Evolutionary conservation across 2,329 filamentous ascomycete species (phyloP).

Genomic region (Uncinocarpus reesii): DNA sequence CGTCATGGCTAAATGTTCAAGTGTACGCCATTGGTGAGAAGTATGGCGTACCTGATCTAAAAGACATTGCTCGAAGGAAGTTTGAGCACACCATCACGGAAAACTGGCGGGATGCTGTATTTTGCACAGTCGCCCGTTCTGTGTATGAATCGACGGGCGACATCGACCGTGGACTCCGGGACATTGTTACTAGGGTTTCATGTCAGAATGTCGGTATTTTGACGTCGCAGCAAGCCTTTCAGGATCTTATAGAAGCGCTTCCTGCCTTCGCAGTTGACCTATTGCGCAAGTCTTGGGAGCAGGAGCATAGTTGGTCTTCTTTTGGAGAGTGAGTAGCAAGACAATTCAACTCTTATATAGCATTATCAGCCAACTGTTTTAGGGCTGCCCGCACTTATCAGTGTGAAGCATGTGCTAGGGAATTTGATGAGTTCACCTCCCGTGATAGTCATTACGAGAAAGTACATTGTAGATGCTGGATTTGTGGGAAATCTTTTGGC

Average conservation of each 20-base stretch:
- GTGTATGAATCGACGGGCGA: not conserved
- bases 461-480: no score
- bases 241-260: not conserved
- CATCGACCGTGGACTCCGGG: not conserved
- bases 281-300: not conserved
- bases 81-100: not conserved
- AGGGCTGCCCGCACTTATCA: no score
- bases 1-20: not conserved
- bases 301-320: not conserved
- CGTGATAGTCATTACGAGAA: no score
- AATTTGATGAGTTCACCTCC: no score
- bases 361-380: no score
- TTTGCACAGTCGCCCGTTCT: constrained; percentile 2
- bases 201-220: not conserved
- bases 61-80: not conserved
- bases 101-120: not conserved
- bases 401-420: no score
- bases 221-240: not conserved
- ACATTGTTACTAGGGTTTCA: not conserved
- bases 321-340: not conserved
- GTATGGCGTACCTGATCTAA: constrained; percentile 2
- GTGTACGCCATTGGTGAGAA: constrained; percentile 1
- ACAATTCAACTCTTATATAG: not conserved
- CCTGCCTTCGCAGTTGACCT: not conserved
- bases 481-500: no score